Evolutionary conservation across 2,329 filamentous ascomycete species (phyloP).

Genomic region (Nigrospora osmanthi): DNA sequence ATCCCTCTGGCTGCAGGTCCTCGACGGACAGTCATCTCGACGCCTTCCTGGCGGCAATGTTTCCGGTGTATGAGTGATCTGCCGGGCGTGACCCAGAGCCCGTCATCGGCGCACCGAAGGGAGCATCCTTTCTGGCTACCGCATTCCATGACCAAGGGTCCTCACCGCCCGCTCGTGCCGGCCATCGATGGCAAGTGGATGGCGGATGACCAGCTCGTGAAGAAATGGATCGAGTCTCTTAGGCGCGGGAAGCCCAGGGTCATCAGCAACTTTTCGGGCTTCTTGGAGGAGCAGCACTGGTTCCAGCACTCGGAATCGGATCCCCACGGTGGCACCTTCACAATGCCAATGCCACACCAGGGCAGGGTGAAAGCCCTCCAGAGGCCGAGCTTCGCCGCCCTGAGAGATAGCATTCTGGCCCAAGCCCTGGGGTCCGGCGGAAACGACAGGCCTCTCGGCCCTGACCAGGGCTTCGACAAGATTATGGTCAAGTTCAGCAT

Average conservation of each 20-base stretch:
- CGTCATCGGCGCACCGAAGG: no score
- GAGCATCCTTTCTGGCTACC: no score
- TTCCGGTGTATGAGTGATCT: no score
- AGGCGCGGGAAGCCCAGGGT: not conserved
- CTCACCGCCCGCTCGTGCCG: no score
- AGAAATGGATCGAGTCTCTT: not conserved
- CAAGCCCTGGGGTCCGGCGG: not conserved
- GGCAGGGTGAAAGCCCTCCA: not conserved
- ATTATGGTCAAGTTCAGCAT: not conserved
- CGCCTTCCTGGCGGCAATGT: no score
- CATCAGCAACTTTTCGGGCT: not conserved
- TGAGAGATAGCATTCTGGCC: slow-evolving; percentile 1
- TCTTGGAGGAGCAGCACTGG: not conserved
- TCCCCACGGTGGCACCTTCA: not conserved
- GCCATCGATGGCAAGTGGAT: not conserved
- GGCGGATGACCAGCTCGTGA: not conserved
- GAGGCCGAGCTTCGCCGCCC: not conserved
- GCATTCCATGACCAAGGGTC: no score
- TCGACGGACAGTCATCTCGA: no score
- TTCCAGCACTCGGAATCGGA: not conserved
- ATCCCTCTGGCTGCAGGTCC: no score
- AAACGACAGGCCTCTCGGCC: not conserved
- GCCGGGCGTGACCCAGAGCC: no score
- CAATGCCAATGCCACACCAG: not conserved
- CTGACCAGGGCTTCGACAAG: not conserved